Evolutionary conservation across 768 basidiomycete genomes (phyloP).

Genomic region (Tephrocybe sp.): DNA sequence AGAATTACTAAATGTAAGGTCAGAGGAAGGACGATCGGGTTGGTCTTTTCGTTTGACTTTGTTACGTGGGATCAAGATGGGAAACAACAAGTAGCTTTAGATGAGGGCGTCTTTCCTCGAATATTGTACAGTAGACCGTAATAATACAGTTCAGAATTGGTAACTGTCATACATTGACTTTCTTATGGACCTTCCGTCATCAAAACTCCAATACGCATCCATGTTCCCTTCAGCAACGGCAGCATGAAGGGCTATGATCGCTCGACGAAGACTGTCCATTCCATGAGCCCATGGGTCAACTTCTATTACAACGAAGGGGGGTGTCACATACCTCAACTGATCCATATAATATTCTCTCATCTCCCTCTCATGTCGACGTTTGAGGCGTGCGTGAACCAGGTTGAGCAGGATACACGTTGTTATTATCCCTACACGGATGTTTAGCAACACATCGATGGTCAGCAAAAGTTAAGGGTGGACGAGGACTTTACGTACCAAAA

Average conservation of each 20-base stretch:
- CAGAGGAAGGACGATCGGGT: slow-evolving; percentile 20
- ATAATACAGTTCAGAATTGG: too few relatives aligned
- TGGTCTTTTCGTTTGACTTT: slow-evolving; percentile 14
- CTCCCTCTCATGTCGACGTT: slow-evolving; percentile 33
- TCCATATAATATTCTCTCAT: slow-evolving; percentile 48
- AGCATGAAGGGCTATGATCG: slow-evolving; percentile 32
- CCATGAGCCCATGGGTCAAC: background rate
- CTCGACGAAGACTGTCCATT: slow-evolving; percentile 17
- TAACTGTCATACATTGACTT: too few relatives aligned
- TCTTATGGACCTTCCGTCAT: background rate
- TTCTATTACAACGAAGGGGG: background rate
- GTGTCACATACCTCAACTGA: slow-evolving; percentile 34
- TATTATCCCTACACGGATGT: slow-evolving; percentile 30
- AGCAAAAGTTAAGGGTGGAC: background rate
- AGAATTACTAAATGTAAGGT: background rate
- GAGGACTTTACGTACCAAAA: slow-evolving; percentile 28
- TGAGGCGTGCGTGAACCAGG: slow-evolving; percentile 39
- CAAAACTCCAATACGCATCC: slow-evolving; percentile 7
- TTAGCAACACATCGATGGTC: background rate
- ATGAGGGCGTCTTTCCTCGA: too few relatives aligned
- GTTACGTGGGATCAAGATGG: background rate
- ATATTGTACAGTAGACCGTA: too few relatives aligned
- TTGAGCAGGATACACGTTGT: slow-evolving; percentile 34
- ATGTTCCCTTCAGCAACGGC: slow-evolving; percentile 23
- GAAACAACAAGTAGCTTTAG: too few relatives aligned